Percentiles rank a stretch among this genome's conserved stretches.
Evolutionary conservation across 345 rosid genomes (phyloP).

Genomic region (Syzygium jambos): DNA sequence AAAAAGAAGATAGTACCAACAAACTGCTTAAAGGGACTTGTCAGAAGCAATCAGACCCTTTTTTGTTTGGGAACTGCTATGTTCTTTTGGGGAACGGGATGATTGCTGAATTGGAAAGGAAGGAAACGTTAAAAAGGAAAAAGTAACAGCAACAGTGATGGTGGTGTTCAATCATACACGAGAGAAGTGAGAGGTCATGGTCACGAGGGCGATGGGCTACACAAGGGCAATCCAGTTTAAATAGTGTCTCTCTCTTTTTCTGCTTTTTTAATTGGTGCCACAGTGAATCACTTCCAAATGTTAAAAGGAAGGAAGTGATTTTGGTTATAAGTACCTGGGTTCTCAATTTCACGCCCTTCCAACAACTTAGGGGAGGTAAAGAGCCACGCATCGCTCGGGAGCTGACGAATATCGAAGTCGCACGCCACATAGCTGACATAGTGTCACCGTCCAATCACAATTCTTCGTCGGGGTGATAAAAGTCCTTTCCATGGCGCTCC

Average conservation of each 20-base stretch:
- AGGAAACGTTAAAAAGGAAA: neutral
- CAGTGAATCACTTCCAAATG: neutral
- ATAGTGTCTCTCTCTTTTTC: neutral
- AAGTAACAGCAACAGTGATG: neutral
- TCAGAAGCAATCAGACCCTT: neutral
- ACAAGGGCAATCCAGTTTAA: neutral
- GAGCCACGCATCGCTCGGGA: neutral
- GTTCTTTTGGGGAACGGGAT: neutral
- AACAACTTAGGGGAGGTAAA: neutral
- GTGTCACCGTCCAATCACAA: neutral
- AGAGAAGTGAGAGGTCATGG: conserved; percentile 5
- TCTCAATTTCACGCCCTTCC: neutral
- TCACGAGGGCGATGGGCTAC: neutral
- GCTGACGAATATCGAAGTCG: neutral
- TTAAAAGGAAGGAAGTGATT: neutral
- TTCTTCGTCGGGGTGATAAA: neutral
- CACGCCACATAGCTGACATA: neutral
- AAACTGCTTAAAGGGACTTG: neutral
- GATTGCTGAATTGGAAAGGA: neutral
- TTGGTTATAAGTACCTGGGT: neutral
- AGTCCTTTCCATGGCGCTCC: neutral
- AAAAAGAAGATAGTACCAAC: neutral
- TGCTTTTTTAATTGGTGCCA: neutral
- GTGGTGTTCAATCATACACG: neutral
- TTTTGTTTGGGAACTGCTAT: neutral